Evolutionary conservation across 2,329 filamentous ascomycete genomes (phyloP), one percentile per base, ranked within the genome.

Genomic region (Endoconidiophora polonica): DNA sequence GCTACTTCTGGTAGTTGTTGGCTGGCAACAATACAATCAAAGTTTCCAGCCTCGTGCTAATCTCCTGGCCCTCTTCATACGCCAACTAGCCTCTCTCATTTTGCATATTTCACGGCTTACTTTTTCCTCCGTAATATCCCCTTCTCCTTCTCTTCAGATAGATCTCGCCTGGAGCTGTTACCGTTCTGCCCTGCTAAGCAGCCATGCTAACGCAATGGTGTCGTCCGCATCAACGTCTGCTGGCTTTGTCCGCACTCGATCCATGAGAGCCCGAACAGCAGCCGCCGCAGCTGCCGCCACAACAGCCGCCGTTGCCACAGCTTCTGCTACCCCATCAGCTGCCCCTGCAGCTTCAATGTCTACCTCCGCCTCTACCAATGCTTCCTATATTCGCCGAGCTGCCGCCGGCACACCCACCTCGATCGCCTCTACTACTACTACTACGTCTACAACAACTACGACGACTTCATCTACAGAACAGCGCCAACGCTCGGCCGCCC

Each of bases 161-260:
- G 16, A 22, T 39, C n/a, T 18, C 20, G 12, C 18, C 37, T 24
- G 6, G 40, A 22, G 48, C 41, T 41, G 7, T 52, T 16, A 20
- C n/a, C 39, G 2, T 9, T 33, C 9, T 33, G 29, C 29, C 29
- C 22, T 44, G 42, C 23, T 14, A 23, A 22, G 29, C 24, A 47
- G 49, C 44, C 49, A 52, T 52, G 49, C 49, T 16, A 42, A 47
- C 44, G 37, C 24, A 46, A 52, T 52, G 49, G 38, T 44, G 18
- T 29, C 44, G n/a, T 46, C 49, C 16, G 43, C 49, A 44, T 43
- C 39, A 20, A 47, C 44, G 18, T 43, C 49, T 23, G 29, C 44
- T 24, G 39, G 49, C 37, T 40, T 48, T 48, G 23, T 46, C 44
- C 49, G 44, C 26, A 47, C 49, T 39, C 49, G 49, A 48, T 43